phyloP scores from a whole-genome alignment of 2,329 filamentous ascomycete genomes.

The Aspergillus puulaauensis region DNA sequence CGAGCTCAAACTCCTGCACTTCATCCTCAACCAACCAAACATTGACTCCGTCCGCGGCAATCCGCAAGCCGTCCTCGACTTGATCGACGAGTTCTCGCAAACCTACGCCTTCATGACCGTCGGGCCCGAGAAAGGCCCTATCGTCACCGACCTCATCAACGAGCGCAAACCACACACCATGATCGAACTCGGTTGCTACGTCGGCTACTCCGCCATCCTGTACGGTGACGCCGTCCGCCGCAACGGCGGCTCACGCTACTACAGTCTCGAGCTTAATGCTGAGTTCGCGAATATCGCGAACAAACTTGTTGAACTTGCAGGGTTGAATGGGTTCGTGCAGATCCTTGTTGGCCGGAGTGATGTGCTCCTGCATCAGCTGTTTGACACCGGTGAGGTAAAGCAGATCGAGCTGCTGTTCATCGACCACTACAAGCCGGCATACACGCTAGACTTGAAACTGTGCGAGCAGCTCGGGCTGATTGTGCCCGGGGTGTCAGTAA shows the following conservation, averaged over 20 bases:
- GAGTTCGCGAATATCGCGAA: slow-evolving; percentile 71
- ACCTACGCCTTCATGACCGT: slow-evolving; percentile 79
- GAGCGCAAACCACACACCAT: slow-evolving; percentile 66
- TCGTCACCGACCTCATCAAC: slow-evolving; percentile 67
- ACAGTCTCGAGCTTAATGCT: slow-evolving; percentile 70
- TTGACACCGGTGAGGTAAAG: slow-evolving; percentile 52
- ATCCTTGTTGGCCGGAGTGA: slow-evolving; percentile 70
- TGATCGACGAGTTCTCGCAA: slow-evolving; percentile 69
- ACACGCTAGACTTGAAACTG: slow-evolving; percentile 71
- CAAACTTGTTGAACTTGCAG: slow-evolving; percentile 70
- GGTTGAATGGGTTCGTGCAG: slow-evolving; percentile 67
- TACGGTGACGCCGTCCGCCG: slow-evolving; percentile 67
- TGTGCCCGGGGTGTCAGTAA: slow-evolving; percentile 49
- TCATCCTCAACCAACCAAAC: slow-evolving; percentile 62
- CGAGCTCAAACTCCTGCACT: slow-evolving; percentile 71
- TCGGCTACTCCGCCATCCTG: slow-evolving; percentile 77
- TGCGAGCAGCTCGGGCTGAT: slow-evolving; percentile 71
- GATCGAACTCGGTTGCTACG: slow-evolving; percentile 78
- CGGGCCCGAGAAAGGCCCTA: slow-evolving; percentile 70
- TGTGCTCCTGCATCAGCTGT: slow-evolving; percentile 62
- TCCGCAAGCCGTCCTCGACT: slow-evolving; percentile 62
- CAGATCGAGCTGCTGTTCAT: slow-evolving; percentile 73
- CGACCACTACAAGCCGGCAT: slow-evolving; percentile 78
- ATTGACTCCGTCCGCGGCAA: slow-evolving; percentile 64
- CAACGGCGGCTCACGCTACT: slow-evolving; percentile 65